Evolutionary conservation across 1,284 basidiomycete species (phyloP), one percentile per base, ranked within the genome.

Genomic region (Gomphus bonarii): DNA sequence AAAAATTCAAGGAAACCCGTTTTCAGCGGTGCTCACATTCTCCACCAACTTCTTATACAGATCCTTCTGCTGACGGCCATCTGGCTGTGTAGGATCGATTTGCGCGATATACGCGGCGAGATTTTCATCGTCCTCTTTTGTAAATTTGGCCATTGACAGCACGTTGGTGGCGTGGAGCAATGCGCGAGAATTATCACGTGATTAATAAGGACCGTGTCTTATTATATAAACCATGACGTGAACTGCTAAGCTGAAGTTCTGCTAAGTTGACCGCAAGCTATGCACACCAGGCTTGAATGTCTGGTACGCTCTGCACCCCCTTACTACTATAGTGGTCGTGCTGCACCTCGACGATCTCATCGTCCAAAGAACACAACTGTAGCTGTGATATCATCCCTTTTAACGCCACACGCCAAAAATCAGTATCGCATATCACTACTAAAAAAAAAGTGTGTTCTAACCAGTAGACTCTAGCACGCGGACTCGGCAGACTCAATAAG

Each of bases 401-500:
- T 14, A 49, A 25, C 25, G 4, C 4, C 3, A 25, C 25, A 25
- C 25, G 25, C 25, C 18, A 31, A 25, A n/a, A 35, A 20, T 51
- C 36, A 51, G 50, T 8, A 51, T 11, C 18, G 16, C 50, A 36
- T 30, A 25, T 25, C 25, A 2, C 25, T 7, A 31, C 28, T 6
- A 16, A 25, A 25, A 8, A 35, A 25, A 25, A 25, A 25, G 25
- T 35, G 54, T 33, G 30, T 10, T 62, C 70, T 28, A 53, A 74
- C 75, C 69, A 67, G 61, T 65, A 75, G 59, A 59, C 65, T 61
- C 70, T 68, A 57, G 67, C 64, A 51, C 70, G 61, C 2, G 75
- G 73, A 18, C 69, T 62, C 12, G 68, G 67, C 63, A 79, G 70
- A 47, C 66, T 69, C 28, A 81, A 62, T 53, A 84, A 66, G 7